These are phyloP conservation scores for Pseudopyrenochaeta lycopersici DNA, from an alignment of 2,329 filamentous ascomycete genomes.

Conservation along the genomic window DNA sequence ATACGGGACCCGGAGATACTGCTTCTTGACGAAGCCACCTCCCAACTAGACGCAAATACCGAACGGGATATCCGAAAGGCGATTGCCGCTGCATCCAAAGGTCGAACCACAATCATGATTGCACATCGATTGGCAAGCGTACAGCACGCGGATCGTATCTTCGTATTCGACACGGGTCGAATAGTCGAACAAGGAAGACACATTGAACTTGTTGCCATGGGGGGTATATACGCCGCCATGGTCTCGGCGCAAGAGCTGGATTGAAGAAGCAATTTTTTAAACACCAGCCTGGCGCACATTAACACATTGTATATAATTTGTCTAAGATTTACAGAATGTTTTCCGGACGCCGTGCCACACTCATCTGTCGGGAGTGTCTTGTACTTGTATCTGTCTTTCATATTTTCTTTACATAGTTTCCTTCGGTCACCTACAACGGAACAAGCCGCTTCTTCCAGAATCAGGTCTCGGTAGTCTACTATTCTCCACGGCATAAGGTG, in stretches of 20 bases:
- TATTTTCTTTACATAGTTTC: too few species aligned
- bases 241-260: constrained; percentile 47
- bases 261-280: constrained; percentile 14
- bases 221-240: constrained; percentile 49
- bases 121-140: constrained; percentile 81
- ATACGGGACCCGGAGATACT: constrained; percentile 57
- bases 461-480: not conserved
- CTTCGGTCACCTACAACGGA: not conserved
- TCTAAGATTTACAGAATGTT: too few species aligned
- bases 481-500: not conserved
- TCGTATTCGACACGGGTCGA: constrained; percentile 74
- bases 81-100: constrained; percentile 52
- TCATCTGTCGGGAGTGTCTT: too few species aligned
- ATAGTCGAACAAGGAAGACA: constrained; percentile 71
- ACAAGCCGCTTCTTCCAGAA: not conserved
- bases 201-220: constrained; percentile 60
- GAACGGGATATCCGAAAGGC: constrained; percentile 55
- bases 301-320: too few species aligned
- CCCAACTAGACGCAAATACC: constrained; percentile 56
- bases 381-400: not conserved
- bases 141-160: constrained; percentile 81
- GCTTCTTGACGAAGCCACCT: constrained; percentile 58
- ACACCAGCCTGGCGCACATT: too few species aligned
- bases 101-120: constrained; percentile 74
- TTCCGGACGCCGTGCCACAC: too few species aligned